Evolutionary conservation across 2,329 filamentous ascomycete genomes (phyloP).

Genomic region (Aspergillus quadricinctus): DNA sequence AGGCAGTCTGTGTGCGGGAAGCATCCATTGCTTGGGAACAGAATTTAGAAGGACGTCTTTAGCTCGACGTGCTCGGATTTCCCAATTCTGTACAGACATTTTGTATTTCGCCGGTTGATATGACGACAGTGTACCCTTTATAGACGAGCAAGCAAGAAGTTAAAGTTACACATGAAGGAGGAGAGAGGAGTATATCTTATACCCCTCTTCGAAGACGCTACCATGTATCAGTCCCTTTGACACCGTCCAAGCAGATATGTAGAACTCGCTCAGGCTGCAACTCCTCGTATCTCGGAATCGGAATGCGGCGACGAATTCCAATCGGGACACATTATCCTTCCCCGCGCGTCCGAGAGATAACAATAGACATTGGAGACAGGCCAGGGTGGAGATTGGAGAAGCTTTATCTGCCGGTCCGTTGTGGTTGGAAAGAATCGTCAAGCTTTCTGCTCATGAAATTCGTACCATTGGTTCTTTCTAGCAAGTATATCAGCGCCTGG

Average conservation of each 20-base stretch:
- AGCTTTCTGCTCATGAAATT: neutral
- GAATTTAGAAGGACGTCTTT: constrained; percentile 31
- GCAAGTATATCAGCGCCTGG: neutral
- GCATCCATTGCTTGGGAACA: constrained; percentile 33
- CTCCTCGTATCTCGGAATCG: neutral
- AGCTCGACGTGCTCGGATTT: constrained; percentile 29
- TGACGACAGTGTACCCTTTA: neutral
- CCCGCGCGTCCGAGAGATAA: neutral
- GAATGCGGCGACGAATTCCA: neutral
- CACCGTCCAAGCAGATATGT: neutral
- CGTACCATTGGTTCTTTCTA: neutral
- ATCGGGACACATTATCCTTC: neutral
- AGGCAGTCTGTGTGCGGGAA: constrained; percentile 25
- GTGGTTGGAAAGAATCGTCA: neutral
- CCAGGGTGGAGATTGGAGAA: neutral
- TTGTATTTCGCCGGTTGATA: neutral
- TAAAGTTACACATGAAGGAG: neutral
- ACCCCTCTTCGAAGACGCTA: neutral
- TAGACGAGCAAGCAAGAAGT: neutral
- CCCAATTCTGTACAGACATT: constrained; percentile 19
- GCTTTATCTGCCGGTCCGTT: neutral
- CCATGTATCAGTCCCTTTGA: neutral
- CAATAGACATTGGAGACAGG: neutral
- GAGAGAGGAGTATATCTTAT: neutral
- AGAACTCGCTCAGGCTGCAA: neutral